A percentile compares a stretch with the other conserved stretches of the same genome.
Evolutionary conservation across 495 filamentous ascomycete species (phyloP).

Genomic region (Aspergillus sparsus): DNA sequence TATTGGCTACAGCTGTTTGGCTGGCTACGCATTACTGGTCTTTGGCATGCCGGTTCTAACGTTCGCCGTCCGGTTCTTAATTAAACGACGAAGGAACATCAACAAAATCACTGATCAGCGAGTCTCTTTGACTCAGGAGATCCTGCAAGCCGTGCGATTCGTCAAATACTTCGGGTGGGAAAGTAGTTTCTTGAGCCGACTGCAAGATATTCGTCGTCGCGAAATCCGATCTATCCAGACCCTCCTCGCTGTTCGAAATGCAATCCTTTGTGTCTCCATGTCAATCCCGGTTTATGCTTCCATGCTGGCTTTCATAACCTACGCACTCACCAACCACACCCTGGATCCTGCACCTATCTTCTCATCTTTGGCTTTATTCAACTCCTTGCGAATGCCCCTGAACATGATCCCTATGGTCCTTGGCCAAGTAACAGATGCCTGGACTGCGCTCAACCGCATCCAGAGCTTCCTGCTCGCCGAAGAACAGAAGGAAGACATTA

Average conservation of each 20-base stretch:
- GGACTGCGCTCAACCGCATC: slow-evolving; percentile 78
- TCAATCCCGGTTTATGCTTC: slow-evolving; percentile 88
- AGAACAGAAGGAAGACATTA: slow-evolving; percentile 74
- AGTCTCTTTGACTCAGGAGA: slow-evolving; percentile 89
- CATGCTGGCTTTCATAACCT: slow-evolving; percentile 94
- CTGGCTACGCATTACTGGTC: slow-evolving; percentile 81
- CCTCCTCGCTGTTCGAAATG: slow-evolving; percentile 78
- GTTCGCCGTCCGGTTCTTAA: slow-evolving; percentile 68
- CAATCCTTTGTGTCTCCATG: slow-evolving; percentile 74
- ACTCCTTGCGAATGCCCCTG: slow-evolving; percentile 82
- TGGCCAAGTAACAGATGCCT: slow-evolving; percentile 85
- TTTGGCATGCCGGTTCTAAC: slow-evolving; percentile 75
- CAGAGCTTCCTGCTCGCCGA: slow-evolving; percentile 85
- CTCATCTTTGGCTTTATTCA: slow-evolving; percentile 91
- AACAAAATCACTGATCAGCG: slow-evolving; percentile 92
- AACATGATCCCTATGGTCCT: slow-evolving; percentile 88
- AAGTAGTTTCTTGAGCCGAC: slow-evolving; percentile 73
- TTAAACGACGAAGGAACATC: slow-evolving; percentile 70
- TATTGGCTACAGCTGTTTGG: slow-evolving; percentile 80
- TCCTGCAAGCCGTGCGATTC: slow-evolving; percentile 85
- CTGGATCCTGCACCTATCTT: slow-evolving; percentile 80
- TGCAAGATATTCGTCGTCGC: slow-evolving; percentile 66
- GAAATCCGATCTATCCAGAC: slow-evolving; percentile 81
- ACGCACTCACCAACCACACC: slow-evolving; percentile 69
- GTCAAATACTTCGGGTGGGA: slow-evolving; percentile 99